phyloP scores from a whole-genome alignment of 306 rosid genomes.

The Cucurbita pepo region DNA sequence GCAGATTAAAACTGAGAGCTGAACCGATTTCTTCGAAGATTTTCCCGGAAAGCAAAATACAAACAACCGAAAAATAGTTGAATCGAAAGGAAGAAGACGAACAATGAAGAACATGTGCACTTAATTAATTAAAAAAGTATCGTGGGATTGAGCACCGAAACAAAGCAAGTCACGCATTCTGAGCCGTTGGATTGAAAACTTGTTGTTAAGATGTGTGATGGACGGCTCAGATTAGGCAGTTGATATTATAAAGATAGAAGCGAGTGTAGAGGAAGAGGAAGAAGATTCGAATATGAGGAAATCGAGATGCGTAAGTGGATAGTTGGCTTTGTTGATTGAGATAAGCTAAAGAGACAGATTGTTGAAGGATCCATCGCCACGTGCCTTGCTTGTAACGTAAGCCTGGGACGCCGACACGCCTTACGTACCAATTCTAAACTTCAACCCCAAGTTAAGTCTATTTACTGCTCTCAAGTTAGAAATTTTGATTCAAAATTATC shows the following conservation, averaged over 20 bases:
- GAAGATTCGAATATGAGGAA: constrained; percentile 24
- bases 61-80: background rate
- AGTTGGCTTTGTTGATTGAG: background rate
- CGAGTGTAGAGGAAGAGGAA: background rate
- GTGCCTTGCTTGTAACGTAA: background rate
- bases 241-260: background rate
- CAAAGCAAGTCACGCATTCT: background rate
- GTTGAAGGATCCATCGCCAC: background rate
- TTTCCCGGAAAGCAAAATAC: background rate
- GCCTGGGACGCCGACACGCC: background rate
- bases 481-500: too few relatives aligned
- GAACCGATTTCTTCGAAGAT: constrained; percentile 13
- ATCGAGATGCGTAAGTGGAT: background rate
- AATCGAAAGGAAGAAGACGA: background rate
- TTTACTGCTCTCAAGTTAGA: too few relatives aligned
- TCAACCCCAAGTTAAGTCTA: too few relatives aligned
- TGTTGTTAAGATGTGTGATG: background rate
- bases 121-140: background rate
- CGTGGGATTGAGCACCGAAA: background rate
- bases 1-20: background rate
- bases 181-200: background rate
- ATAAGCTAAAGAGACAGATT: background rate
- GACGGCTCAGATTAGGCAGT: background rate
- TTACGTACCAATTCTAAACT: too few relatives aligned
- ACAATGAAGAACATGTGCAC: background rate